Evolutionary conservation across 345 rosid species (phyloP).

Genomic region (Capsella bursapastoris): DNA sequence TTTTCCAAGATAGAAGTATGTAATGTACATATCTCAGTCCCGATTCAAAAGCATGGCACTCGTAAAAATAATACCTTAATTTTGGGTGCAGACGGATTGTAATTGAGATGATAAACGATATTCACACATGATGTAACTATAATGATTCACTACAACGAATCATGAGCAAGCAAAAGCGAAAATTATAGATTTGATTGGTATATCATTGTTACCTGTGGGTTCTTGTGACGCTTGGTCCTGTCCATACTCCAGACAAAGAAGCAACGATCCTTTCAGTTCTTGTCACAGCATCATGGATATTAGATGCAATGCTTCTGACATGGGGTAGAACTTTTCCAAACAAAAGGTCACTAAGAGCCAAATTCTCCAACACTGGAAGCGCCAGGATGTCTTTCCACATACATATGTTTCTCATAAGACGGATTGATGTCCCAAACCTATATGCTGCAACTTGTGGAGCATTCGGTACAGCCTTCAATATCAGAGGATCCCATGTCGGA

Average conservation of each 20-base stretch:
- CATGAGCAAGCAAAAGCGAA: constrained; percentile 2
- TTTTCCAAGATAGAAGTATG: constrained; percentile 5
- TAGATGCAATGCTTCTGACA: constrained; percentile 72
- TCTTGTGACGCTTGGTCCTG: constrained; percentile 63
- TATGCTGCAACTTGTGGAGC: constrained; percentile 86
- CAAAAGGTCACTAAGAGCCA: constrained; percentile 85
- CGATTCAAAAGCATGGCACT: constrained; percentile 9
- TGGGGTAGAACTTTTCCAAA: constrained; percentile 82
- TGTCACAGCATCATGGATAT: constrained; percentile 81
- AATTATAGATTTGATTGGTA: constrained; percentile 5
- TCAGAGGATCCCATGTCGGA: constrained; percentile 86
- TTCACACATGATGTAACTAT: constrained; percentile 6
- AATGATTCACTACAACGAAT: background rate
- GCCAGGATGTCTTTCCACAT: constrained; percentile 90
- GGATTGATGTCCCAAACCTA: constrained; percentile 83
- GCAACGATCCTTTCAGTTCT: constrained; percentile 82
- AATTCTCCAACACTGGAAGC: constrained; percentile 75
- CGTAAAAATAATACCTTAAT: background rate
- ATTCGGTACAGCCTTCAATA: constrained; percentile 83
- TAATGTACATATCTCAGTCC: constrained; percentile 20
- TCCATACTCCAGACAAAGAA: constrained; percentile 82
- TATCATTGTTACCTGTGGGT: constrained; percentile 58
- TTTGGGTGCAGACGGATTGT: constrained; percentile 18
- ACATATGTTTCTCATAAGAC: constrained; percentile 87
- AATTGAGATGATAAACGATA: background rate